Percentiles rank a stretch among this genome's conserved stretches.
Conservation (phyloP, 2,329 filamentous ascomycete genomes). For the Trichophaea hybrida region DNA sequence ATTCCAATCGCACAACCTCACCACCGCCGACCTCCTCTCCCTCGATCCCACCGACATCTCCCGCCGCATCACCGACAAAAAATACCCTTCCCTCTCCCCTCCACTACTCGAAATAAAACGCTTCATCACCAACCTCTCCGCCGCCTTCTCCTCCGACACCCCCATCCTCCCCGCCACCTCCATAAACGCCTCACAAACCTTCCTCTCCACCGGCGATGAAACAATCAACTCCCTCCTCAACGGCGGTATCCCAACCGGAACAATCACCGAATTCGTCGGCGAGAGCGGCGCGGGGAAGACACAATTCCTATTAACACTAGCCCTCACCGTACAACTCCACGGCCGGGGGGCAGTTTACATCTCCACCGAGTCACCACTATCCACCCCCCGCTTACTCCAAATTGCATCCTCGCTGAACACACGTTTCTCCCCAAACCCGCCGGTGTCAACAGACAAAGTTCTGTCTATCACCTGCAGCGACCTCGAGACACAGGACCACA, state of each 20-base stretch:
- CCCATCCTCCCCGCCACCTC: neutral
- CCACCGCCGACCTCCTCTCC: slow-evolving; percentile 70
- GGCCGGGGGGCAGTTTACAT: slow-evolving; percentile 69
- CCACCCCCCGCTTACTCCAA: slow-evolving; percentile 67
- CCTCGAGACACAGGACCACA: slow-evolving; percentile 89
- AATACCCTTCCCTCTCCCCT: slow-evolving; percentile 37
- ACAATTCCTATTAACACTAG: slow-evolving; percentile 72
- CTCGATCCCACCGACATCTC: slow-evolving; percentile 71
- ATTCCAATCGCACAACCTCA: slow-evolving; percentile 63
- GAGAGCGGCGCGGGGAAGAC: slow-evolving; percentile 92
- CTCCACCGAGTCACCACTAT: slow-evolving; percentile 75
- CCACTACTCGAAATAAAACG: slow-evolving; percentile 67
- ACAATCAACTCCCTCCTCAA: slow-evolving; percentile 55
- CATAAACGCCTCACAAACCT: neutral
- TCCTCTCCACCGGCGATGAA: slow-evolving; percentile 70
- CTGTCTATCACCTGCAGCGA: slow-evolving; percentile 73
- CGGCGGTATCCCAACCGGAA: slow-evolving; percentile 67
- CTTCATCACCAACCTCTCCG: slow-evolving; percentile 37
- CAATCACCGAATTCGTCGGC: slow-evolving; percentile 77
- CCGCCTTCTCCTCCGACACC: neutral
- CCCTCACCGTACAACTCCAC: slow-evolving; percentile 71
- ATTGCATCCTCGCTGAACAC: slow-evolving; percentile 43
- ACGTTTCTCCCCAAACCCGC: slow-evolving; percentile 39
- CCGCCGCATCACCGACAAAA: slow-evolving; percentile 46
- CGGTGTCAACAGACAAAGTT: slow-evolving; percentile 58